A percentile compares a stretch with the other conserved stretches of the same genome.
phyloP scores from a whole-genome alignment of 805 yeast genomes.

The Candida schatavii region DNA sequence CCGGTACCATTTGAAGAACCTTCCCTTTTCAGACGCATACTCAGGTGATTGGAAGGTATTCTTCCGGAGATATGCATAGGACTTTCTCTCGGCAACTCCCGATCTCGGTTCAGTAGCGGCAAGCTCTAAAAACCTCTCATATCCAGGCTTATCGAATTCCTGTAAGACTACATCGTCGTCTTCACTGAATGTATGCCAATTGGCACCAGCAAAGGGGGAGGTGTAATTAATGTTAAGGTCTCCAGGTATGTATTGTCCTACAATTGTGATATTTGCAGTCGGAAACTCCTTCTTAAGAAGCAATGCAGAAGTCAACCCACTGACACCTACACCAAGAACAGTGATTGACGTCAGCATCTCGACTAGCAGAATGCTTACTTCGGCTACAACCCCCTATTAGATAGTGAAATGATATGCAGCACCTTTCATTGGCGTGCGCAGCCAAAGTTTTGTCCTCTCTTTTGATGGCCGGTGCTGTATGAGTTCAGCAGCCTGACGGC shows the following conservation, averaged over 20 bases:
- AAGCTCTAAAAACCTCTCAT: constrained; percentile 43
- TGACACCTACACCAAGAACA: constrained; percentile 34
- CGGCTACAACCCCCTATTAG: too few relatives aligned
- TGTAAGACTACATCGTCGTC: constrained; percentile 36
- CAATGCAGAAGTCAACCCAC: constrained; percentile 36
- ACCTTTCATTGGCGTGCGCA: too few relatives aligned
- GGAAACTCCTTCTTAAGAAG: constrained; percentile 22
- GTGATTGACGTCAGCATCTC: constrained; percentile 11
- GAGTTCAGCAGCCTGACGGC: too few relatives aligned
- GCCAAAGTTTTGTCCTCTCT: too few relatives aligned
- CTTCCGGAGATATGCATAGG: constrained; percentile 17
- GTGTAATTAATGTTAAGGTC: constrained; percentile 51
- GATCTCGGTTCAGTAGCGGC: constrained; percentile 45
- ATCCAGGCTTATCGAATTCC: constrained; percentile 47
- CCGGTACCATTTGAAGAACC: constrained; percentile 43
- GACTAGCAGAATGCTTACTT: too few relatives aligned
- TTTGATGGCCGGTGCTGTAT: too few relatives aligned
- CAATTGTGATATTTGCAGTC: constrained; percentile 25
- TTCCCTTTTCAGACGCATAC: constrained; percentile 21
- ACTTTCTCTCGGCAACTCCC: constrained; percentile 39
- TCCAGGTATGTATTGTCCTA: constrained; percentile 49
- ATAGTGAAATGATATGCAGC: too few relatives aligned
- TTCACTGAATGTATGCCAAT: constrained; percentile 62
- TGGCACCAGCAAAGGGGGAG: constrained; percentile 72
- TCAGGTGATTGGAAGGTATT: constrained; percentile 8